phyloP scores from a whole-genome alignment of 176 grass and related monocot species.

The Zoysia pacifica region DNA sequence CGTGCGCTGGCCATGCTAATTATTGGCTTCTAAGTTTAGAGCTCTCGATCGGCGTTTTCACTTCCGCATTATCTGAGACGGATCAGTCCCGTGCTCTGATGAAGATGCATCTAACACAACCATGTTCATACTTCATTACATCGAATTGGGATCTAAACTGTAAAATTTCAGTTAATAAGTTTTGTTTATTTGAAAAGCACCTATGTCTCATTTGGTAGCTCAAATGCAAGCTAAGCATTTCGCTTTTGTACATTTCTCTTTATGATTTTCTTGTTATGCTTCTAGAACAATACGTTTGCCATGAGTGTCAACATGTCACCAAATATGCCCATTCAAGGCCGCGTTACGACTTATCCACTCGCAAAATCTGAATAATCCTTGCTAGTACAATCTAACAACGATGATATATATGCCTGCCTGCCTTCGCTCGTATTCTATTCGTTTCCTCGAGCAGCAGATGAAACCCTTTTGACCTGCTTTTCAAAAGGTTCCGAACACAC shows the following conservation, averaged over 20 bases:
- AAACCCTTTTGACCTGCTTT: not conserved
- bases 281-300: not conserved
- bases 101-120: too few relatives aligned
- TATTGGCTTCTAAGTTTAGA: not conserved
- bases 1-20: not conserved
- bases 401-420: not conserved
- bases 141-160: too few relatives aligned
- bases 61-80: too few relatives aligned
- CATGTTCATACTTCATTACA: too few relatives aligned
- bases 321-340: not conserved
- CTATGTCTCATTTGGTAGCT: not conserved
- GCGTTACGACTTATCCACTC: not conserved
- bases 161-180: too few relatives aligned
- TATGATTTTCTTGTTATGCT: not conserved
- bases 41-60: not conserved
- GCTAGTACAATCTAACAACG: not conserved
- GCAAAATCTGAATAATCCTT: too few relatives aligned
- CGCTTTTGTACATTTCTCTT: not conserved
- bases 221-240: not conserved
- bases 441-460: not conserved
- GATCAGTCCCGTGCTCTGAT: too few relatives aligned
- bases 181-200: too few relatives aligned
- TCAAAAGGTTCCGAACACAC: not conserved
- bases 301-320: not conserved
- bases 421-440: not conserved